phyloP scores from a whole-genome alignment of 2,329 filamentous ascomycete species.

The Aspergillus caelatus region DNA sequence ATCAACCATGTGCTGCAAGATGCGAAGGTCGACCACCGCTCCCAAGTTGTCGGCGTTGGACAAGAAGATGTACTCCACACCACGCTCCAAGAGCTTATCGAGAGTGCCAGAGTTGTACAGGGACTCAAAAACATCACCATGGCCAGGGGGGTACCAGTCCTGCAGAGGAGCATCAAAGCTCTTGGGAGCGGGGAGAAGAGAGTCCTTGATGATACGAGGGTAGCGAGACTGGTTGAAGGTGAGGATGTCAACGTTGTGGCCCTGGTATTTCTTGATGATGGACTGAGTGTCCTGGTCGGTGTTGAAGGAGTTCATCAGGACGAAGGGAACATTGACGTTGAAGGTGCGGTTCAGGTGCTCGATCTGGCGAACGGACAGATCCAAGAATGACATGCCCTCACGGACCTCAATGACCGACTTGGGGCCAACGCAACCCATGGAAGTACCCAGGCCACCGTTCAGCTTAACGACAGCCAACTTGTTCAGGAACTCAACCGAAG shows the following conservation, averaged over 20 bases:
- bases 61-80: conserved; percentile 96
- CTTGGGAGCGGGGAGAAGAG: conserved; percentile 93
- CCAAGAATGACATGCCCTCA: conserved; percentile 99
- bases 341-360: conserved; percentile 99
- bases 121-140: conserved; percentile 99
- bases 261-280: conserved; percentile 99
- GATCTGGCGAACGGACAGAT: conserved; percentile 97
- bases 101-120: conserved; percentile 99
- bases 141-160: conserved; percentile 98
- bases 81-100: conserved; percentile 91
- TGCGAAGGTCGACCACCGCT: conserved; percentile 95
- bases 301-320: conserved; percentile 99
- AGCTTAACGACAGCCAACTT: conserved; percentile 99
- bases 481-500: conserved; percentile 91
- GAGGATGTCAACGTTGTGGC: conserved; percentile 98
- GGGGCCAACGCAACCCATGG: conserved; percentile 98
- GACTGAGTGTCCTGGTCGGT: conserved; percentile 96
- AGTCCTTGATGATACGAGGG: conserved; percentile 97
- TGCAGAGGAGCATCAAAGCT: conserved; percentile 81
- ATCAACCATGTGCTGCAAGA: conserved; percentile 99
- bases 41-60: conserved; percentile 99
- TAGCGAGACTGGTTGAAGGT: conserved; percentile 99
- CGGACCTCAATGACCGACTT: conserved; percentile 99
- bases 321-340: conserved; percentile 93
- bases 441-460: conserved; percentile 98